Evolutionary conservation across 2,329 filamentous ascomycete genomes (phyloP), one percentile per base, ranked within the genome.

Genomic region (Paecilomyces sp.): DNA sequence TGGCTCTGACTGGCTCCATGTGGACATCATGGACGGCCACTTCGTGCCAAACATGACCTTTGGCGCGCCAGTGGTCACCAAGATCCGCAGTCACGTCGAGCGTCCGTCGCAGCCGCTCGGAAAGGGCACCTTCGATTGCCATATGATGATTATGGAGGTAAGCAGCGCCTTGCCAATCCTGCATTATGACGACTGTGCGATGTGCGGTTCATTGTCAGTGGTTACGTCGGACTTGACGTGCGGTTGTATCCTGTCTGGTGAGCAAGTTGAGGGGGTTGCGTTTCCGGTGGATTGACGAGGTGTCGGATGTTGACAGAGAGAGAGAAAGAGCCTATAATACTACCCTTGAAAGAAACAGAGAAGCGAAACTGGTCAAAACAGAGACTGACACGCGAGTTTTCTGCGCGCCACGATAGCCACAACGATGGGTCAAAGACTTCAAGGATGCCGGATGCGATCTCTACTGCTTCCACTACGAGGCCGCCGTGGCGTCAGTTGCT

Each of bases 381-480:
- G 7, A 36, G 24, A 13, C 41, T 58, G 41, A 54, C 25, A 25
- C 11, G 54, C 33, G 18, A 36, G 13, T 15, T 9, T 47, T 36
- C 7, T n/a, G 15, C 30, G 15, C 18, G 15, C 30, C 30, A 30
- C 54, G 25, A 30, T 31, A 94, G 92, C 94, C 94, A 66, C 95
- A 97, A 82, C 92, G 92, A 83, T 99, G 94, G 94, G 92, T 97
- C 69, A 90, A 90, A 72, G 91, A 96, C 63, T 97, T 99, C 81
- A 87, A 94, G 75, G 87, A 89, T 57, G 94, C 92, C 61, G 94
- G 94, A 58, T 97, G 92, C 77, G 92, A 99, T 76, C 83, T 99
- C n/a, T 99, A 99, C 82, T 97, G 94, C 82, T 99, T 99, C 82
- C 94, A 99, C 82, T 97, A 97, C 78, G 94, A 99, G 79, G 94